Evolutionary conservation across 768 basidiomycete species (phyloP), one percentile per base, ranked within the genome.

Genomic region (Tulasnella sp.): DNA sequence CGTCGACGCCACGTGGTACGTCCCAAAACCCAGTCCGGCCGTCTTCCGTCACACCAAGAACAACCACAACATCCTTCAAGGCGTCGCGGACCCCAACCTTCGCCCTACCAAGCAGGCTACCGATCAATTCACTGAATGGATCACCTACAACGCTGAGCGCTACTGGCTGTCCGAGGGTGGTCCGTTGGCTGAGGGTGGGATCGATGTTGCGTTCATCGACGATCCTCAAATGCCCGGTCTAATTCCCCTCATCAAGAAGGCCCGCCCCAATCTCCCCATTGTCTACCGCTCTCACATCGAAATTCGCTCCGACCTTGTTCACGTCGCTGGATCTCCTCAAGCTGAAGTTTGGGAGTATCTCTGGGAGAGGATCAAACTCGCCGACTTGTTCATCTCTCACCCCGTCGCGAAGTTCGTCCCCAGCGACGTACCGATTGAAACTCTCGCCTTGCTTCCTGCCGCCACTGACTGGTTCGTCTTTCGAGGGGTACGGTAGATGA

Each of bases 271-370:
- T 35, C 86, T 96, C 70, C 95, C 95, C 75, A 94, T 98, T 82
- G 87, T 96, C 80, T 98, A 96, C 84, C 91, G 96, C 69, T 97
- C 95, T 74, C 96, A 98, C 86, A 98, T 98, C 79, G 95, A 98
- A 86, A 95, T 93, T 81, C 91, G 92, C 71, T 84, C 92, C 81
- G 93, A 96, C 83, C 91, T 98, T 57, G 90, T 94, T 32, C 93
- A 95, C 83, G 87, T 90, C 35, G 85, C 90, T 32, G 92, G 91
- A 40, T 95, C 94, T 16, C 93, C 94, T 29, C 95, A 96, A 82
- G 90, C 92, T 82, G 92, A 93, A 81, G 95, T 96, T 23, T 98
- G 96, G 95, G 89, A 96, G 82, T 98, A 95, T 85, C 88, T 98
- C 18, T 98, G 93, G 92, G 91, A 94, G 81, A 95, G 93, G 84